These are phyloP conservation scores for Cicer pinnatifidum DNA, from an alignment of 306 rosid species.

Conservation along the genomic window DNA sequence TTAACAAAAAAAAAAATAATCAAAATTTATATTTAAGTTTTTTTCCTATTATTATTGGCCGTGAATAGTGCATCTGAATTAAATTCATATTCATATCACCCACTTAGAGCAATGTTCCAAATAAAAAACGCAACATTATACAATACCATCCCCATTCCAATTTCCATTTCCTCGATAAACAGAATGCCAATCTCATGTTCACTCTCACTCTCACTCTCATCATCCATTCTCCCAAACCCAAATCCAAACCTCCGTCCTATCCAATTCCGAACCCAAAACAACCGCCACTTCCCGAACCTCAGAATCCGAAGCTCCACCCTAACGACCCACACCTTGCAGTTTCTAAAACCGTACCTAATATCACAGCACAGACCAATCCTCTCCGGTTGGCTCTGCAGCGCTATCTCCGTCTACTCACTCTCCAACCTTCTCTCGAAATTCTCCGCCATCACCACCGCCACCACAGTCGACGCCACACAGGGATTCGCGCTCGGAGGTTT, in stretches of 20 bases:
- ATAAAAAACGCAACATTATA: too few relatives aligned
- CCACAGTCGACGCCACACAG: constrained; percentile 37
- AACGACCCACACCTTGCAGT: constrained; percentile 40
- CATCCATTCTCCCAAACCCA: background rate
- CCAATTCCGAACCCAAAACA: constrained; percentile 4
- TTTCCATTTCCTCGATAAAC: background rate
- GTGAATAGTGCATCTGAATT: too few relatives aligned
- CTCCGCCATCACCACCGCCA: constrained; percentile 42
- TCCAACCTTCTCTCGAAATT: constrained; percentile 57
- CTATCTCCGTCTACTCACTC: constrained; percentile 69
- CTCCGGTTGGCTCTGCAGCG: constrained; percentile 79
- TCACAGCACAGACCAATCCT: constrained; percentile 57
- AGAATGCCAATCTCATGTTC: constrained; percentile 26
- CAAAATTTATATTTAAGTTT: too few relatives aligned
- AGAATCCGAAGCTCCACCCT: constrained; percentile 32
- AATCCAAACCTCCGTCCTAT: background rate
- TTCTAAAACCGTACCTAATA: constrained; percentile 60
- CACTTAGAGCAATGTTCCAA: background rate
- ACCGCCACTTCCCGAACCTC: constrained; percentile 31
- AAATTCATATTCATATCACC: background rate
- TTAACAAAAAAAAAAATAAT: too few relatives aligned
- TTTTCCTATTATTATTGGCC: too few relatives aligned
- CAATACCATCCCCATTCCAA: background rate
- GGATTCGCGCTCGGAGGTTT: constrained; percentile 56
- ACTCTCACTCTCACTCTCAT: constrained; percentile 8